These are phyloP conservation scores for Choiromyces venosus DNA, from an alignment of 495 filamentous ascomycete genomes.

Conservation along the genomic window DNA sequence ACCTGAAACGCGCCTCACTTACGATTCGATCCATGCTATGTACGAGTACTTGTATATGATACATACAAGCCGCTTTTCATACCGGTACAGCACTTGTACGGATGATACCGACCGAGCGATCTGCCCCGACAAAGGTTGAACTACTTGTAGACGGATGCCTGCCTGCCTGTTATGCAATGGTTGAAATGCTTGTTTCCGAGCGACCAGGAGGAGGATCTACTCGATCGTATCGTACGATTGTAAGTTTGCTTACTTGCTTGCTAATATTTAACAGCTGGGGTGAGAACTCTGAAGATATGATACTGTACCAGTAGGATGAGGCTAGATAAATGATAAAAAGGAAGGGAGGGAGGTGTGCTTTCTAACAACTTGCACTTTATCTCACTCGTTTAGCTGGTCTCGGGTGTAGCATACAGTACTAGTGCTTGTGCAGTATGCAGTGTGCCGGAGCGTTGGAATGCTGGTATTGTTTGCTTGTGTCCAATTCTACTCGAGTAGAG, in stretches of 20 bases:
- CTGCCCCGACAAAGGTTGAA: neutral
- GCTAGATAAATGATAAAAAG: neutral
- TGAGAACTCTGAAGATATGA: neutral
- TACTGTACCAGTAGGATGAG: neutral
- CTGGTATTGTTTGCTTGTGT: neutral
- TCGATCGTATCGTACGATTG: neutral
- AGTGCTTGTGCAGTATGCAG: no score
- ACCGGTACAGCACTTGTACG: neutral
- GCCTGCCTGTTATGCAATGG: neutral
- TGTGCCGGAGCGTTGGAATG: neutral
- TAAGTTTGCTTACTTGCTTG: neutral
- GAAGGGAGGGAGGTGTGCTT: neutral
- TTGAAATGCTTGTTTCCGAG: neutral
- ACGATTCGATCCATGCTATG: neutral
- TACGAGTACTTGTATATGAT: neutral
- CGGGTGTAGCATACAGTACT: neutral
- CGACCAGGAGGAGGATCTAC: neutral
- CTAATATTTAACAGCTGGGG: neutral
- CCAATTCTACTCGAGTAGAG: no score
- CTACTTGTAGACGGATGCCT: neutral
- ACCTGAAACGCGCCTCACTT: neutral
- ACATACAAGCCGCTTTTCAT: neutral
- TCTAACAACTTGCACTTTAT: neutral
- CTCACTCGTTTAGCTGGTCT: neutral
- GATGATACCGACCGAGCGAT: neutral